Base-by-base conservation (phyloP, 352 stramenopile genomes). In the Achlya hypogyna region DNA sequence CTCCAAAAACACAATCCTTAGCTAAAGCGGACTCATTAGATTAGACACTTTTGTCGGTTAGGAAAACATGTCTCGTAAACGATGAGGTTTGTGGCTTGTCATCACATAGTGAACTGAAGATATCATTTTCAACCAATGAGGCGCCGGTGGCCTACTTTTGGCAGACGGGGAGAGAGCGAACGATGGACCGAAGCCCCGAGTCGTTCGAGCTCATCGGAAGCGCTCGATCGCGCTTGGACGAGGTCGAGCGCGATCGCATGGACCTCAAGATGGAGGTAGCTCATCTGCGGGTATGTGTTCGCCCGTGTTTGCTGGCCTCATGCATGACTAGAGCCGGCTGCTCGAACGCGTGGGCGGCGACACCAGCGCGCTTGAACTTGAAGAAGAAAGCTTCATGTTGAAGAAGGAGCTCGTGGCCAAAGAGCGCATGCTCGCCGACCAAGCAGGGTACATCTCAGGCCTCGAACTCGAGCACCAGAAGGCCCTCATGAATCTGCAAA, bases 261-360 rank as follows among this genome's bases (percentile, higher is more conserved):
- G 86, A 90, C 75, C 76, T 91, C 47, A 94, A 94, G 73, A 91
- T 94, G 66, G 83, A 94, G 75, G 72, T 86, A 40, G 77, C 85
- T 47, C 82, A 92, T 63, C 63, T 94, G 62, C 80, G 83, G 28
- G 73, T 77, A 62, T 27, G 20, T 22, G 51, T 34, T 1, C 32
- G 35, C 53, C 51, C 47, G 28, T n/a, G 29, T 16, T 49, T 14
- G 22, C 28, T 35, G 20, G 51, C 25, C 42, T 20, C 32, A 59
- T 27, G 23, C 4, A 20, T 47, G 34, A 8, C 6, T 62, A 73
- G 69, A 79, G 87, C 69, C 79, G 85, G 2, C 74, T 94, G 51
- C 73, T 78, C 23, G 64, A 83, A 67, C 82, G 85, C 53, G 82
- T 92, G 58, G 85, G 85, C 58, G 85, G 85, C 52, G 81, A 91